Conservation (phyloP, 1,284 basidiomycete species). For the Puccinia sorghi region DNA sequence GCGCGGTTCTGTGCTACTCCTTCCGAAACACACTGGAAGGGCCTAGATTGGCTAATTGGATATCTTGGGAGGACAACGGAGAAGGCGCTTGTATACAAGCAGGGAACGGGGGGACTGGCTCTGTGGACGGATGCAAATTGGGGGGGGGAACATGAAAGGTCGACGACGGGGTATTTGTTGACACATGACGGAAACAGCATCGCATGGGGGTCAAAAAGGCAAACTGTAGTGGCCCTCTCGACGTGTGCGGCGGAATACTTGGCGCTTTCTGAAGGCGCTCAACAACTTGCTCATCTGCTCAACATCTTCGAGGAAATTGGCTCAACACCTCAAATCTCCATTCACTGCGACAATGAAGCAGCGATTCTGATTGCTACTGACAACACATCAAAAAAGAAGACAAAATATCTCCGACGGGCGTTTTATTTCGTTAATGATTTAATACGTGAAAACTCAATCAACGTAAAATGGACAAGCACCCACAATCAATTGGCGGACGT, state of each 20-base stretch:
- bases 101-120: neutral
- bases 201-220: neutral
- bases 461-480: neutral
- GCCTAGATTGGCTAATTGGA: neutral
- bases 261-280: neutral
- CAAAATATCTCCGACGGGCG: neutral
- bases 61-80: neutral
- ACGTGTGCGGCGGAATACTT: neutral
- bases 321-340: too few relatives aligned
- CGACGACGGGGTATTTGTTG: neutral
- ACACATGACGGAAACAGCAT: neutral
- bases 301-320: neutral
- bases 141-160: constrained; percentile 2
- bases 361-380: neutral
- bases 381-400: neutral
- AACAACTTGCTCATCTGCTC: neutral
- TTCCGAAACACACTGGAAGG: neutral
- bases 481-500: neutral
- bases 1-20: neutral
- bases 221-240: neutral
- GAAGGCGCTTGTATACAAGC: neutral
- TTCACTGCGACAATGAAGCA: neutral
- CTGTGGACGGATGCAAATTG: neutral
- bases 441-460: neutral
- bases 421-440: constrained; percentile 18